phyloP scores from a whole-genome alignment of 495 filamentous ascomycete genomes.

The Rhypophila decipiens region DNA sequence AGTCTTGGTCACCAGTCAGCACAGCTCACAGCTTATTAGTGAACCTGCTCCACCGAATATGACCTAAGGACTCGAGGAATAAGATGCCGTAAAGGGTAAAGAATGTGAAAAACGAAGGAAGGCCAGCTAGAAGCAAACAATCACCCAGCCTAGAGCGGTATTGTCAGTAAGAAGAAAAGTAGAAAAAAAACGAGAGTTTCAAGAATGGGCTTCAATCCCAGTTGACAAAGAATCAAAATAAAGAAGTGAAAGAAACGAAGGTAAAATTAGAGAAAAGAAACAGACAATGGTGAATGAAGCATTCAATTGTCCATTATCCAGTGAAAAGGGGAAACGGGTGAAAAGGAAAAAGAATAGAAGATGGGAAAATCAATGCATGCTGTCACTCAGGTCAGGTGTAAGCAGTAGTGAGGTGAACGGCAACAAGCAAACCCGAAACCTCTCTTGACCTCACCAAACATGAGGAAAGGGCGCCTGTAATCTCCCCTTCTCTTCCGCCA shows the following conservation, averaged over 20 bases:
- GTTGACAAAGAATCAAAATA: neutral
- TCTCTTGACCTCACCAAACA: neutral
- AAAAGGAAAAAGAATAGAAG: too few relatives aligned
- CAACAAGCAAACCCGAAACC: neutral
- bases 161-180: neutral
- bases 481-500: neutral
- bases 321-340: neutral
- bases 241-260: neutral
- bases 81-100: too few relatives aligned
- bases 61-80: too few relatives aligned
- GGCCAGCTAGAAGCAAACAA: neutral
- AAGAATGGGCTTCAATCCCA: too few relatives aligned
- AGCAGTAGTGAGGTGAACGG: neutral
- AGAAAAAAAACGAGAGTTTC: neutral
- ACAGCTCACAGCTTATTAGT: too few relatives aligned
- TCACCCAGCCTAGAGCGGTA: slow-evolving; percentile 9
- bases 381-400: neutral
- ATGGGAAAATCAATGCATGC: too few relatives aligned
- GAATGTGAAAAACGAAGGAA: neutral
- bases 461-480: too few relatives aligned
- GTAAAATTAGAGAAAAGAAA: neutral
- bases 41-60: too few relatives aligned
- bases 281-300: neutral
- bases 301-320: too few relatives aligned
- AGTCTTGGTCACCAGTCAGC: neutral